Evolutionary conservation across 768 basidiomycete species (phyloP).

Genomic region (Psilocybe cyanescens): DNA sequence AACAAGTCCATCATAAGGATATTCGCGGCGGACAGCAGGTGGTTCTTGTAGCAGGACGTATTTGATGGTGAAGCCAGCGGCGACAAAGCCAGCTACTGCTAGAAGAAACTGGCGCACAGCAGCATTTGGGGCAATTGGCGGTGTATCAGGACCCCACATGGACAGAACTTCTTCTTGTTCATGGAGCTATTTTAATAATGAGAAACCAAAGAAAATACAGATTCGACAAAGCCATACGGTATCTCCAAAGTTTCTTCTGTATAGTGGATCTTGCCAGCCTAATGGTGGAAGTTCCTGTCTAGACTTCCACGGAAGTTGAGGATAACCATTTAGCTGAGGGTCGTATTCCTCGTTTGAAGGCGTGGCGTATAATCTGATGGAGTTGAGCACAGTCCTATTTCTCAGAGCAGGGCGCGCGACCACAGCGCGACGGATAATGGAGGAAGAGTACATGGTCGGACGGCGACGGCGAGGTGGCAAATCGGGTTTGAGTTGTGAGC

Average conservation of each 20-base stretch:
- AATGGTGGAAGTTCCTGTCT: conserved; percentile 63
- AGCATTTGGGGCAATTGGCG: conserved; percentile 57
- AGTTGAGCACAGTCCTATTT: conserved; percentile 18
- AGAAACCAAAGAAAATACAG: conserved; percentile 1
- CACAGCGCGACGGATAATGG: conserved; percentile 42
- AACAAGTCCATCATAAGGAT: conserved; percentile 76
- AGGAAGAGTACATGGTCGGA: conserved; percentile 41
- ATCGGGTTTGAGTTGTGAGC: conserved; percentile 11
- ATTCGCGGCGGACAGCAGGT: conserved; percentile 72
- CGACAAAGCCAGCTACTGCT: conserved; percentile 64
- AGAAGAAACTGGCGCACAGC: conserved; percentile 71
- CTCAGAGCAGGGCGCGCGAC: conserved; percentile 33
- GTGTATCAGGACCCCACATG: conserved; percentile 87
- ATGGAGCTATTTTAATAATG: conserved; percentile 57
- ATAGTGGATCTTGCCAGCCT: conserved; percentile 78
- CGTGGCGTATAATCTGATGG: conserved; percentile 36
- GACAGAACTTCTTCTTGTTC: conserved; percentile 81
- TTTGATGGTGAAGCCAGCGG: conserved; percentile 63
- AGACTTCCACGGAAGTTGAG: conserved; percentile 68
- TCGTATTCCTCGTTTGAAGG: conserved; percentile 46
- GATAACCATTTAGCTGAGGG: conserved; percentile 76
- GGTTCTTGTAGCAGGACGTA: conserved; percentile 58
- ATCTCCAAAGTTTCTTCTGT: conserved; percentile 83
- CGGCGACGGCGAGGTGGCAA: conserved; percentile 22
- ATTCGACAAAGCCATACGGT: conserved; percentile 47